Percentiles rank a stretch among this genome's conserved stretches.
Evolutionary conservation across 441 rosid genomes (phyloP).

Genomic region (Populus trichocarpa): DNA sequence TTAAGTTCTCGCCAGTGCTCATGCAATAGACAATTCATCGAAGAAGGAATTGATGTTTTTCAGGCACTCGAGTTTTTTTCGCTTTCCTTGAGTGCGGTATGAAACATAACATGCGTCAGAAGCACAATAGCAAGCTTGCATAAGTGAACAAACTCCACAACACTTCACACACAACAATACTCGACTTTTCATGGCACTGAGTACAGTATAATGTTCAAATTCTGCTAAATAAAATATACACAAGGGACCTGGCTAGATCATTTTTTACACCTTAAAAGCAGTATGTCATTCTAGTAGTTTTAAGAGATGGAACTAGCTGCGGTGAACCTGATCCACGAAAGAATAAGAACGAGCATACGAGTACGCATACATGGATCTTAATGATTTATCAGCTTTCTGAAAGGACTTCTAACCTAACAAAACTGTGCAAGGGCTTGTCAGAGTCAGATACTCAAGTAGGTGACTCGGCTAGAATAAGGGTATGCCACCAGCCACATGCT

Average conservation of each 20-base stretch:
- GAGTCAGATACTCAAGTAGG: conserved; percentile 41
- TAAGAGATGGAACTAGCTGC: conserved; percentile 6
- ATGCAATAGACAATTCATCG: too few relatives aligned
- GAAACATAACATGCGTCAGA: neutral
- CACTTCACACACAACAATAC: neutral
- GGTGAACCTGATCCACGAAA: conserved; percentile 23
- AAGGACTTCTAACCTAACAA: conserved; percentile 52
- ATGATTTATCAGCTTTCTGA: neutral
- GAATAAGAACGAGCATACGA: conserved; percentile 28
- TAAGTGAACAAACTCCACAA: neutral
- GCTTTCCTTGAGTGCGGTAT: neutral
- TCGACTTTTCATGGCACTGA: neutral
- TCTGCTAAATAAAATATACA: conserved; percentile 17
- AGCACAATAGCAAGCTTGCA: neutral
- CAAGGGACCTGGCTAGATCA: conserved; percentile 20
- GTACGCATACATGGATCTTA: conserved; percentile 15
- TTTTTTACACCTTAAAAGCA: conserved; percentile 13
- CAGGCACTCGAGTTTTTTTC: neutral
- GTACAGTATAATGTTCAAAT: conserved; percentile 3
- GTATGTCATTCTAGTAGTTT: neutral
- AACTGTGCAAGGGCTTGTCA: conserved; percentile 34
- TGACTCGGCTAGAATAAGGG: conserved; percentile 65
- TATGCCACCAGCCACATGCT: conserved; percentile 99
- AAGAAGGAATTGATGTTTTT: too few relatives aligned
- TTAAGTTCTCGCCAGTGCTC: too few relatives aligned